Percentiles rank a stretch among this genome's conserved stretches.
phyloP scores from a whole-genome alignment of 805 yeast species.

The Saturnispora diversa region DNA sequence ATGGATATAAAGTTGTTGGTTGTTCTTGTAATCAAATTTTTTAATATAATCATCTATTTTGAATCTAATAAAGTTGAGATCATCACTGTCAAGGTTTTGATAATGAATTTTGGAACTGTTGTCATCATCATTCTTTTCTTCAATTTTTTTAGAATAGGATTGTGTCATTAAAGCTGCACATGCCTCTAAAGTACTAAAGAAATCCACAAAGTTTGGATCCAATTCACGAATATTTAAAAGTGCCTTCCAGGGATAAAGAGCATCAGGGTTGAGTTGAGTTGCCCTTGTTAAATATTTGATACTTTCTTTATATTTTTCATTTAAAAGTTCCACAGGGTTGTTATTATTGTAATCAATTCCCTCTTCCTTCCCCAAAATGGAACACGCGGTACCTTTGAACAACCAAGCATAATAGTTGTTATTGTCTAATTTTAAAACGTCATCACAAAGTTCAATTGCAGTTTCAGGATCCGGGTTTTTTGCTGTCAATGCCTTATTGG shows the following conservation, averaged over 20 bases:
- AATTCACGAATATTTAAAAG: conserved; percentile 40
- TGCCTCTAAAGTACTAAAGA: conserved; percentile 40
- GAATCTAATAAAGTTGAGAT: conserved; percentile 3
- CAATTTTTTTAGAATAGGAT: not conserved
- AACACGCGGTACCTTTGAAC: conserved; percentile 59
- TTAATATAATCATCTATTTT: conserved; percentile 39
- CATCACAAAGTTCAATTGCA: conserved; percentile 48
- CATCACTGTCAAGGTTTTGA: not conserved
- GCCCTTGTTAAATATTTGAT: conserved; percentile 39
- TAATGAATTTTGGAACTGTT: not conserved
- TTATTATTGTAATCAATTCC: conserved; percentile 32
- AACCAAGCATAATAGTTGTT: conserved; percentile 58
- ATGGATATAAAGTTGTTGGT: conserved; percentile 31
- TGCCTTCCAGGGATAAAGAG: conserved; percentile 78
- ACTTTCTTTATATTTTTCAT: not conserved
- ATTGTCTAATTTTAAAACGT: conserved; percentile 49
- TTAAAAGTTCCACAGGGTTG: not conserved
- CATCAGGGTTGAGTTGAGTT: conserved; percentile 39
- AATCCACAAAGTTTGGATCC: conserved; percentile 33
- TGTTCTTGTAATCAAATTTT: conserved; percentile 11
- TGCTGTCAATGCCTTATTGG: conserved; percentile 42
- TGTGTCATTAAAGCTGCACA: conserved; percentile 34
- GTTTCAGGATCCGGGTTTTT: conserved; percentile 46
- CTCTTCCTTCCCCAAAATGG: conserved; percentile 33
- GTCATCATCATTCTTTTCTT: not conserved